phyloP scores from a whole-genome alignment of 495 filamentous ascomycete genomes.

The Hypoxylon lenormandii region DNA sequence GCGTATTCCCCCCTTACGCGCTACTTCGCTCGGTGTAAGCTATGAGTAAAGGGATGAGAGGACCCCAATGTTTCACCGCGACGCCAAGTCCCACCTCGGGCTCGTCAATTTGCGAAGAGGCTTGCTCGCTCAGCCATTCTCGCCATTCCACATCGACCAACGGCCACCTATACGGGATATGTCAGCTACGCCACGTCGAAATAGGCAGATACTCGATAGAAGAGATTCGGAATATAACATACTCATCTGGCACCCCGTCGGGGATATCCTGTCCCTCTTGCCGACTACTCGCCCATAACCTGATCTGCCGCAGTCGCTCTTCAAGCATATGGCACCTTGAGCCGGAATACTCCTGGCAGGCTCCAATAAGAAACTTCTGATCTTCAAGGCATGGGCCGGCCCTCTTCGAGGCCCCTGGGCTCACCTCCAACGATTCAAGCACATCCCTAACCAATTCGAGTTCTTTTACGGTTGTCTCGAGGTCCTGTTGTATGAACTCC shows the following conservation, averaged over 20 bases:
- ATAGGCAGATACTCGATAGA: neutral
- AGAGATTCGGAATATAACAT: conserved; percentile 12
- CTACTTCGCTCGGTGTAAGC: conserved; percentile 7
- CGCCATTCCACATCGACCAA: conserved; percentile 44
- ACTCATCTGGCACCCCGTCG: conserved; percentile 43
- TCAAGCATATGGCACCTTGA: conserved; percentile 41
- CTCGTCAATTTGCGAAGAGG: conserved; percentile 6
- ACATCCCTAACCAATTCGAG: conserved; percentile 39
- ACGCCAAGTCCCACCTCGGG: neutral
- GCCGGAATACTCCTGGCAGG: conserved; percentile 46
- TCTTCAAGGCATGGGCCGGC: conserved; percentile 4
- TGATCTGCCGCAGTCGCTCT: conserved; percentile 43
- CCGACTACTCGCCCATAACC: conserved; percentile 26
- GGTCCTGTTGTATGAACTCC: conserved; percentile 24
- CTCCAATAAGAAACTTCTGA: conserved; percentile 33
- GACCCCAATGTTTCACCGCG: conserved; percentile 26
- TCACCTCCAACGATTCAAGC: conserved; percentile 28
- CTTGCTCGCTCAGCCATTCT: conserved; percentile 45
- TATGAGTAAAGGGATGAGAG: conserved; percentile 26
- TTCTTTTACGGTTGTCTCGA: conserved; percentile 43
- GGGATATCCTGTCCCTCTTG: conserved; percentile 30
- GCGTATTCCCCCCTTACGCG: neutral
- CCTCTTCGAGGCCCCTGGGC: neutral
- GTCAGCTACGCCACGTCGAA: conserved; percentile 13
- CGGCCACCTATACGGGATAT: conserved; percentile 32